A percentile compares a stretch with the other conserved stretches of the same genome.
These are phyloP conservation scores for Holtermannia corniformis DNA, from an alignment of 768 basidiomycete species.

Conservation along the genomic window DNA sequence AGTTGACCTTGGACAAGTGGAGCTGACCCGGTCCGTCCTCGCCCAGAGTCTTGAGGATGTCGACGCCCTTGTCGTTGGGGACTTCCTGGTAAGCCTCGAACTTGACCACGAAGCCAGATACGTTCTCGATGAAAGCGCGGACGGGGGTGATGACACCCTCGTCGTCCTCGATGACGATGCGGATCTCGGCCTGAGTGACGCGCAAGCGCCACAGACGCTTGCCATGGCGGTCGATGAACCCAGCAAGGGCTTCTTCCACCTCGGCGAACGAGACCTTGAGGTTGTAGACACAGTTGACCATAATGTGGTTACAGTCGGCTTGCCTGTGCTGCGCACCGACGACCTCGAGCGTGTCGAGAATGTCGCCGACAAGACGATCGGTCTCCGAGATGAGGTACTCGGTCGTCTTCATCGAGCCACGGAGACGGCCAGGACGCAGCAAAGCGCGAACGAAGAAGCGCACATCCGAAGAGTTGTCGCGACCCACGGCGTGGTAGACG, in stretches of 20 bases:
- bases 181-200: slow-evolving; percentile 94
- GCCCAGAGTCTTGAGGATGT: slow-evolving; percentile 94
- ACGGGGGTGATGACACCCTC: slow-evolving; percentile 94
- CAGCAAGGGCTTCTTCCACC: slow-evolving; percentile 91
- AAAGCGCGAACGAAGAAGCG: slow-evolving; percentile 97
- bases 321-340: slow-evolving; percentile 80
- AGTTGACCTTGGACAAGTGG: slow-evolving; percentile 88
- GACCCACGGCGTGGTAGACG: slow-evolving; percentile 89
- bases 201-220: slow-evolving; percentile 97
- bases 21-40: slow-evolving; percentile 74
- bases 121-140: slow-evolving; percentile 96
- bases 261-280: slow-evolving; percentile 92
- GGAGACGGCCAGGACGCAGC: slow-evolving; percentile 86
- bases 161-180: slow-evolving; percentile 84
- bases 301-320: slow-evolving; percentile 96
- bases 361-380: slow-evolving; percentile 85
- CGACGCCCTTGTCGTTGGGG: slow-evolving; percentile 85
- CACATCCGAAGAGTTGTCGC: slow-evolving; percentile 93
- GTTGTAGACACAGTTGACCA: slow-evolving; percentile 98
- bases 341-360: slow-evolving; percentile 90
- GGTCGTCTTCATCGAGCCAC: slow-evolving; percentile 85
- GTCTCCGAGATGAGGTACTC: slow-evolving; percentile 98
- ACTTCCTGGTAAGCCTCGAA: slow-evolving; percentile 98
- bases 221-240: slow-evolving; percentile 97
- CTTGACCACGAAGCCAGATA: slow-evolving; percentile 97